These are phyloP conservation scores for Macrocybe sp. DNA, from an alignment of 1,284 basidiomycete species.

Conservation along the genomic window DNA sequence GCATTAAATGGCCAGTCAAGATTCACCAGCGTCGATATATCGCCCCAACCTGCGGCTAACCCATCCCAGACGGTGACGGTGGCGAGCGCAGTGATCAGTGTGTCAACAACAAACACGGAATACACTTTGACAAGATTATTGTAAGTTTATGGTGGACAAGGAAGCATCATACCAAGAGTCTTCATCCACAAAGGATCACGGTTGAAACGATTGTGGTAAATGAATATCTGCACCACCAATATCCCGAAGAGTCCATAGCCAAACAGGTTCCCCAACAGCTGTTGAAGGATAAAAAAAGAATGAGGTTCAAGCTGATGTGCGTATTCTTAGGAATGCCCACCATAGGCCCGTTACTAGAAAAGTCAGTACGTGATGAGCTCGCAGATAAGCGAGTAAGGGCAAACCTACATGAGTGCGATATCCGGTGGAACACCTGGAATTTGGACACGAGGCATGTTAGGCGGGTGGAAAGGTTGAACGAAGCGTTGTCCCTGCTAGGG, in stretches of 20 bases:
- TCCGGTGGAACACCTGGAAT: conserved; percentile 1
- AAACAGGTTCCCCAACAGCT: conserved; percentile 5
- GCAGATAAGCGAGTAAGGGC: too few relatives aligned
- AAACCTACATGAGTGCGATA: not conserved
- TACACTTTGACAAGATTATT: not conserved
- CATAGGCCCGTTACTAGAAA: conserved; percentile 5
- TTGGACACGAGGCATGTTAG: not conserved
- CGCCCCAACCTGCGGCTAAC: conserved; percentile 5
- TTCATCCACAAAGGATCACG: conserved; percentile 5
- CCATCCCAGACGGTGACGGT: conserved; percentile 3
- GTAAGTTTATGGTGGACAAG: not conserved
- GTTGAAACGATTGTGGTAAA: conserved; percentile 3
- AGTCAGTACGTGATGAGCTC: not conserved
- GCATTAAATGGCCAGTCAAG: conserved; percentile 6
- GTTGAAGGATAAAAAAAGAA: not conserved
- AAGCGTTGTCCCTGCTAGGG: too few relatives aligned
- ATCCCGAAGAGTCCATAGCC: conserved; percentile 6
- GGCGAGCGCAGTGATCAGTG: conserved; percentile 2
- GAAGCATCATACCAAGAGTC: not conserved
- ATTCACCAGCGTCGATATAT: not conserved
- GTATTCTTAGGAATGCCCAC: not conserved
- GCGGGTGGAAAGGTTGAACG: too few relatives aligned
- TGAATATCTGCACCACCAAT: conserved; percentile 6
- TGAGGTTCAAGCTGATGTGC: not conserved
- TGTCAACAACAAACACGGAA: conserved; percentile 4